Evolutionary conservation across 2,329 filamentous ascomycete genomes (phyloP).

Genomic region (Monilinia fructicola): DNA sequence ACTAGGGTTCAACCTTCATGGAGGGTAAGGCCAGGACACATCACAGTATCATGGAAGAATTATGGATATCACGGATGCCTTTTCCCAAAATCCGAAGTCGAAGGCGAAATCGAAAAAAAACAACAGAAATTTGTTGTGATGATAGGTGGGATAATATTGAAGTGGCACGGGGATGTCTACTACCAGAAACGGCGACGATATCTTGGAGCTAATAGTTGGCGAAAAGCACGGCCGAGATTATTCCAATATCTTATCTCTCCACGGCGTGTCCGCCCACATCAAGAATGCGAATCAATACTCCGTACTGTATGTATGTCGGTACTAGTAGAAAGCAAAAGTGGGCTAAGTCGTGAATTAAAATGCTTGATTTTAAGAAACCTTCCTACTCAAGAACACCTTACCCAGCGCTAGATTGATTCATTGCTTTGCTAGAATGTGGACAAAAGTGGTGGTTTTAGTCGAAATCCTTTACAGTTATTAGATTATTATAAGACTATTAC

Average conservation of each 20-base stretch:
- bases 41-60: not conserved
- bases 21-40: not conserved
- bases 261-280: not conserved
- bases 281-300: not conserved
- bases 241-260: not conserved
- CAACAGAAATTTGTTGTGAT: not conserved
- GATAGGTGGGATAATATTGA: conserved; percentile 1
- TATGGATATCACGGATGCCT: not conserved
- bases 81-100: not conserved
- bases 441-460: too few species aligned
- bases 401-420: not conserved
- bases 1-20: not conserved
- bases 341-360: not conserved
- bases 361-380: not conserved
- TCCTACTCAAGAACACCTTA: not conserved
- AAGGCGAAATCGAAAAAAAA: not conserved
- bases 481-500: too few species aligned
- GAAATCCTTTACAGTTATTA: too few species aligned
- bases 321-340: not conserved
- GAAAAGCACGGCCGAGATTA: not conserved
- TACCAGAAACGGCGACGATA: not conserved
- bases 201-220: not conserved
- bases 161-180: not conserved
- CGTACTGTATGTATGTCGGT: too few species aligned
- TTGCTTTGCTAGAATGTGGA: not conserved